phyloP scores from a whole-genome alignment of 2,329 filamentous ascomycete genomes.

The Lojkania enalia region DNA sequence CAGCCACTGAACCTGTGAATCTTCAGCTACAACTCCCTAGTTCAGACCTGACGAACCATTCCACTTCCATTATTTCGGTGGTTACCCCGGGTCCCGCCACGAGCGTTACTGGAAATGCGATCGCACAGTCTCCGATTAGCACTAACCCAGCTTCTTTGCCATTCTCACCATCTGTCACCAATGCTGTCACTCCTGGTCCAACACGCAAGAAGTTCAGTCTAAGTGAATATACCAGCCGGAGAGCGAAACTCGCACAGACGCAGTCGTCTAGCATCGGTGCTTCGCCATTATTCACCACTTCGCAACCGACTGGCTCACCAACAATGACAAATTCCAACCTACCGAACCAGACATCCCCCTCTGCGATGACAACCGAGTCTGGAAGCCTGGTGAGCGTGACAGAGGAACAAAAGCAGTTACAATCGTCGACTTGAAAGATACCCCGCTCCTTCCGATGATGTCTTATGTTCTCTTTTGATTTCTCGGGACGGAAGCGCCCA shows the following conservation, averaged over 20 bases:
- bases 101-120: slow-evolving; percentile 20
- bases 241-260: slow-evolving; percentile 43
- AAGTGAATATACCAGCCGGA: slow-evolving; percentile 55
- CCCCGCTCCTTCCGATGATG: slow-evolving; percentile 10
- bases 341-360: slow-evolving; percentile 32
- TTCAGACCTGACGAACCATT: slow-evolving; percentile 26
- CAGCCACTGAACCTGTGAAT: too few relatives aligned
- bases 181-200: slow-evolving; percentile 47
- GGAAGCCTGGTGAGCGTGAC: slow-evolving; percentile 27
- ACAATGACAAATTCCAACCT: slow-evolving; percentile 38
- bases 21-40: slow-evolving; percentile 19
- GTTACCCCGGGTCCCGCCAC: slow-evolving; percentile 32
- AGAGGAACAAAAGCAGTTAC: slow-evolving; percentile 27
- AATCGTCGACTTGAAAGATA: slow-evolving; percentile 7
- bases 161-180: slow-evolving; percentile 46
- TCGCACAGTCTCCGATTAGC: slow-evolving; percentile 36
- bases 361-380: slow-evolving; percentile 31
- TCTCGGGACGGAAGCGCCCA: slow-evolving; percentile 19
- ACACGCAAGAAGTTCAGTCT: slow-evolving; percentile 55
- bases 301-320: slow-evolving; percentile 36
- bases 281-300: slow-evolving; percentile 27
- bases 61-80: slow-evolving; percentile 16
- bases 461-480: too few relatives aligned
- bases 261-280: slow-evolving; percentile 27
- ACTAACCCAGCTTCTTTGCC: slow-evolving; percentile 26